These are phyloP conservation scores for Cucurbita ficifolia DNA, from an alignment of 306 rosid genomes.

Conservation along the genomic window DNA sequence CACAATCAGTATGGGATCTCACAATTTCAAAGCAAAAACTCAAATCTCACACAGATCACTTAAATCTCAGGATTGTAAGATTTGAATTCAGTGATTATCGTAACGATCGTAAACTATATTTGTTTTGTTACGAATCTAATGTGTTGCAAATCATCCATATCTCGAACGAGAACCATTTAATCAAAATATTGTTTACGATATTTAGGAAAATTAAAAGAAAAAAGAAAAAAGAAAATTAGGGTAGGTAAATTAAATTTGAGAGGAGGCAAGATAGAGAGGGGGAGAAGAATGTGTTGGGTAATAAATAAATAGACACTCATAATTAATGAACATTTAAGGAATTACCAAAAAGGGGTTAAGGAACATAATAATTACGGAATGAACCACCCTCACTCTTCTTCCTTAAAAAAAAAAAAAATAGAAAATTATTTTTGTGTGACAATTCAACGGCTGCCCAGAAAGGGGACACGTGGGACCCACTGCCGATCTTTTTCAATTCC, in stretches of 20 bases:
- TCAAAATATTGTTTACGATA: too few species aligned
- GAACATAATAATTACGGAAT: not conserved
- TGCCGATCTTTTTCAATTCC: not conserved
- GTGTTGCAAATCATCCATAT: too few species aligned
- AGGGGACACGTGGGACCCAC: not conserved
- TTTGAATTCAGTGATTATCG: too few species aligned
- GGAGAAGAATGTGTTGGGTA: not conserved
- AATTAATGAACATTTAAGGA: not conserved
- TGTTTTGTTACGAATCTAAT: too few species aligned
- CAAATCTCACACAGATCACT: too few species aligned
- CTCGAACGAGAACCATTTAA: too few species aligned
- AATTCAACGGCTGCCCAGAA: not conserved
- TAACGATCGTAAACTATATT: too few species aligned
- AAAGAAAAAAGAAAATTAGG: not conserved
- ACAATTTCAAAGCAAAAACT: too few species aligned
- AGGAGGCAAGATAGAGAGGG: not conserved
- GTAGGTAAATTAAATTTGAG: not conserved
- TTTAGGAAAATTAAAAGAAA: too few species aligned
- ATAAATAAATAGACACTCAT: not conserved
- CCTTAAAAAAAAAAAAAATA: too few species aligned
- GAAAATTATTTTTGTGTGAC: not conserved
- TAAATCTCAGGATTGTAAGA: too few species aligned
- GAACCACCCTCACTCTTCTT: not conserved
- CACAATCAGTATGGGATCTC: too few species aligned
- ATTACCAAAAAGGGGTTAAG: not conserved